These are phyloP conservation scores for Halophytophthora batemanensis DNA, from an alignment of 352 stramenopile species.

Conservation along the genomic window DNA sequence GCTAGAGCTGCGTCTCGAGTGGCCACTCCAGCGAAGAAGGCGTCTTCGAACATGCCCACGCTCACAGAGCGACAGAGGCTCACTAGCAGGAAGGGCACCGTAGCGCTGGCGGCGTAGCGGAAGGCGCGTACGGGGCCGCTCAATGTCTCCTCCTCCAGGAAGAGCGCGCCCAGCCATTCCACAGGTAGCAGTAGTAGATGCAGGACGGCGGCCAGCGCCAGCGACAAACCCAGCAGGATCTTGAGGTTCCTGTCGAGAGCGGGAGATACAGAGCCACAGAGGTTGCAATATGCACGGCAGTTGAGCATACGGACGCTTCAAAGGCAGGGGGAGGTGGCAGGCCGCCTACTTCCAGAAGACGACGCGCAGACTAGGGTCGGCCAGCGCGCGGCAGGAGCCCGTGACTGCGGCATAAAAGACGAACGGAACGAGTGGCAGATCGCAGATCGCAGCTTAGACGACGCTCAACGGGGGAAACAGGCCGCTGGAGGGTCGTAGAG, in stretches of 20 bases:
- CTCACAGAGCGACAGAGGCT: slow-evolving; percentile 52
- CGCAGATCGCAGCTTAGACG: neutral
- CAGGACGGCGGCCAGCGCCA: slow-evolving; percentile 48
- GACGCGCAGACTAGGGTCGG: slow-evolving; percentile 37
- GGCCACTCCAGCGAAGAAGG: slow-evolving; percentile 62
- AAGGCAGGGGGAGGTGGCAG: neutral
- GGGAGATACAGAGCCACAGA: slow-evolving; percentile 3
- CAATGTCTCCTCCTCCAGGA: slow-evolving; percentile 37
- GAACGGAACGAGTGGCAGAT: too few species aligned
- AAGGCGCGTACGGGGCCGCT: slow-evolving; percentile 48
- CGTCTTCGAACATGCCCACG: slow-evolving; percentile 64
- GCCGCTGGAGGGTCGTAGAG: too few species aligned
- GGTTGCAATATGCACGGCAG: slow-evolving; percentile 5
- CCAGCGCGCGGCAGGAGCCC: slow-evolving; percentile 35
- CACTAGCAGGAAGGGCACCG: slow-evolving; percentile 56
- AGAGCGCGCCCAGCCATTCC: slow-evolving; percentile 51
- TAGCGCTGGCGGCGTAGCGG: slow-evolving; percentile 45
- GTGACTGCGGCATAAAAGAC: slow-evolving; percentile 10
- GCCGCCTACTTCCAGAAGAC: slow-evolving; percentile 40
- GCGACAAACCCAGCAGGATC: slow-evolving; percentile 44
- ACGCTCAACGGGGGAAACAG: neutral
- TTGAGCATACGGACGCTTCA: neutral
- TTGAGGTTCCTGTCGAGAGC: slow-evolving; percentile 38
- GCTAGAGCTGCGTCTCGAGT: slow-evolving; percentile 39
- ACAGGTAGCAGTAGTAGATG: slow-evolving; percentile 51